Percentiles rank a stretch among this genome's conserved stretches.
phyloP scores from a whole-genome alignment of 164 flowering plant genomes.

The Annona cherimola region DNA sequence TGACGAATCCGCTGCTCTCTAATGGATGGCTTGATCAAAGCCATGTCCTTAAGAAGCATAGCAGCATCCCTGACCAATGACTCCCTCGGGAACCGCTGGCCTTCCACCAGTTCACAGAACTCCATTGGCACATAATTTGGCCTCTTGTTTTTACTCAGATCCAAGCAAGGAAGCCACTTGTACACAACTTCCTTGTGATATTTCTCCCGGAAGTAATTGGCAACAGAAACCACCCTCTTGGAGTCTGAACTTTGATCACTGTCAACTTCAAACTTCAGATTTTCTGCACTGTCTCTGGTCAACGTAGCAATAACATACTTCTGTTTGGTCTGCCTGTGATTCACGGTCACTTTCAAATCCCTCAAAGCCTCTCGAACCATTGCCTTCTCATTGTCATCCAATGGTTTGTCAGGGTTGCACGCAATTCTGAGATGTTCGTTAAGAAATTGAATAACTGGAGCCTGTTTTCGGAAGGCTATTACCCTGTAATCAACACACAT shows the following conservation, averaged over 20 bases:
- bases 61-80: slow-evolving; percentile 23
- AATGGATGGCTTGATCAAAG: slow-evolving; percentile 29
- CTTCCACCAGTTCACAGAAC: slow-evolving; percentile 61
- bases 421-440: slow-evolving; percentile 26
- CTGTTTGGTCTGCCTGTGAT: slow-evolving; percentile 53
- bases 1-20: slow-evolving; percentile 35
- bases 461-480: slow-evolving; percentile 41
- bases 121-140: slow-evolving; percentile 68
- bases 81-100: slow-evolving; percentile 66
- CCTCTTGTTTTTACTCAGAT: slow-evolving; percentile 41
- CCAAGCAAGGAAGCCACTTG: slow-evolving; percentile 55
- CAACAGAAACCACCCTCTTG: slow-evolving; percentile 21
- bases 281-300: slow-evolving; percentile 20
- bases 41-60: slow-evolving; percentile 20
- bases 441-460: slow-evolving; percentile 53
- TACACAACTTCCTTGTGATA: slow-evolving; percentile 32
- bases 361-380: slow-evolving; percentile 29
- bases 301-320: slow-evolving; percentile 47
- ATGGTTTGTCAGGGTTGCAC: neutral
- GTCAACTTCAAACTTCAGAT: slow-evolving; percentile 30
- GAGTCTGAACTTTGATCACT: slow-evolving; percentile 26
- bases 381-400: neutral
- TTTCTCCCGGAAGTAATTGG: slow-evolving; percentile 45
- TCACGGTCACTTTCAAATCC: slow-evolving; percentile 55
- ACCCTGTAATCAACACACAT: slow-evolving; percentile 60